Conservation (phyloP, 176 grass and related monocot genomes). For the Oryza meridionalis region DNA sequence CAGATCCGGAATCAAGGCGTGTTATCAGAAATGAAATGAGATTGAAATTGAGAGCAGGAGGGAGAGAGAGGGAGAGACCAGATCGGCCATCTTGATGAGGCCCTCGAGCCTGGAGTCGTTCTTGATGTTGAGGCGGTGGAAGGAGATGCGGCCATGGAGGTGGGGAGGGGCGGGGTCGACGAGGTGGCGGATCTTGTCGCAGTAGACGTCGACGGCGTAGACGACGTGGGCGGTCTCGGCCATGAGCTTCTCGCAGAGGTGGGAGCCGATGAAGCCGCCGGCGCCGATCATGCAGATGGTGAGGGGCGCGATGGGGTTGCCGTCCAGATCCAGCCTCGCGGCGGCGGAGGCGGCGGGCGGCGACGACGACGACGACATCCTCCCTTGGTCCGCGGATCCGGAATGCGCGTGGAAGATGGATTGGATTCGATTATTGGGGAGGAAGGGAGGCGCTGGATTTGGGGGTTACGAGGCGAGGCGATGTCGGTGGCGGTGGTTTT, state of each 20-base stretch:
- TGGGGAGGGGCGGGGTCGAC: conserved; percentile 64
- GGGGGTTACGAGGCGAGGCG: conserved; percentile 16
- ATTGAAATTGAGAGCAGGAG: background rate
- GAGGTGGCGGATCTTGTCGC: conserved; percentile 99
- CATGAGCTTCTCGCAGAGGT: conserved; percentile 99
- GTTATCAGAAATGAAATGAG: background rate
- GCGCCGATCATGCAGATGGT: conserved; percentile 98
- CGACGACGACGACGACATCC: conserved; percentile 24
- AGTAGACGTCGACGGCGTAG: conserved; percentile 93
- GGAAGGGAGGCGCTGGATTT: background rate
- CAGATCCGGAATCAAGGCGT: conserved; percentile 35
- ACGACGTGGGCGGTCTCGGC: conserved; percentile 73
- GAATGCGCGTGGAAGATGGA: conserved; percentile 37
- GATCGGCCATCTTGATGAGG: conserved; percentile 93
- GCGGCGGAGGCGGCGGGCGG: background rate
- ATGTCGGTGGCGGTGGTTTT: conserved; percentile 42
- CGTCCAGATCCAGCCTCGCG: conserved; percentile 84
- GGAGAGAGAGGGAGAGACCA: conserved; percentile 36
- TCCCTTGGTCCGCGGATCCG: conserved; percentile 3
- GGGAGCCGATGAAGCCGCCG: conserved; percentile 94
- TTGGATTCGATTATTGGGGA: background rate
- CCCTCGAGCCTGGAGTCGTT: conserved; percentile 93
- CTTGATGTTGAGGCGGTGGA: conserved; percentile 99
- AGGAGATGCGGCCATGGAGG: conserved; percentile 69
- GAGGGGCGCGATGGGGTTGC: conserved; percentile 57